Evolutionary conservation across 225 moss, liverwort and hornwort species (phyloP).

Genomic region (Physcomitrium patens): DNA sequence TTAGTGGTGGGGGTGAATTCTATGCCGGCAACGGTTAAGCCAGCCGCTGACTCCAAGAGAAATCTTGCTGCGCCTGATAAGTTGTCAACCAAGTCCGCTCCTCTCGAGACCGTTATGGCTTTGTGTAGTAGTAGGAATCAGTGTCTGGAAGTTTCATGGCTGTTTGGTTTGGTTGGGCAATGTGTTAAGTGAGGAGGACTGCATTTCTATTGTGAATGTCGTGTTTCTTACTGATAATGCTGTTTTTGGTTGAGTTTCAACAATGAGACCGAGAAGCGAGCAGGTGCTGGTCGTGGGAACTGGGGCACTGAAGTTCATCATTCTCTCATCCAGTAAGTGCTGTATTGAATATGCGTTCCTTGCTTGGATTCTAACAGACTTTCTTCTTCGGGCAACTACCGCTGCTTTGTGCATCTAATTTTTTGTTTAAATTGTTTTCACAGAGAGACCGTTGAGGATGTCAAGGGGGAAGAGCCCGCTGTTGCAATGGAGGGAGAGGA

Average conservation of each 20-base stretch:
- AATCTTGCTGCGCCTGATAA: too few relatives aligned
- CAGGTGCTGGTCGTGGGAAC: conserved; percentile 75
- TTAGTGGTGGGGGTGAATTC: too few relatives aligned
- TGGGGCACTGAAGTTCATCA: conserved; percentile 71
- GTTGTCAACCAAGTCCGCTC: too few relatives aligned
- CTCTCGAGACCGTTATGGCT: too few relatives aligned
- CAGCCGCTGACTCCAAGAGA: too few relatives aligned
- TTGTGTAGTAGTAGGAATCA: too few relatives aligned
- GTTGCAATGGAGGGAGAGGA: conserved; percentile 23
- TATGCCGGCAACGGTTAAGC: too few relatives aligned
- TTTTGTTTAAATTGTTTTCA: background rate
- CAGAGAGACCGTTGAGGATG: conserved; percentile 40
- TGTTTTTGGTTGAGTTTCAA: conserved; percentile 37
- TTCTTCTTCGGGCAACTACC: background rate
- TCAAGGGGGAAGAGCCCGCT: conserved; percentile 38
- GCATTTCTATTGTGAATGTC: too few relatives aligned
- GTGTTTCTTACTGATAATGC: too few relatives aligned
- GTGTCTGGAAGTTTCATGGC: too few relatives aligned
- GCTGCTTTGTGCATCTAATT: background rate
- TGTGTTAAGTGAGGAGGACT: too few relatives aligned
- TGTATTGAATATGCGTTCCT: background rate
- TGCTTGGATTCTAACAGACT: background rate
- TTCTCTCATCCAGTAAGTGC: conserved; percentile 48
- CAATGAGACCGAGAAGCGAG: conserved; percentile 57
- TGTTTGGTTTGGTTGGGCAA: too few relatives aligned